phyloP scores from a whole-genome alignment of 176 grass and related monocot genomes.

The Areca catechu region DNA sequence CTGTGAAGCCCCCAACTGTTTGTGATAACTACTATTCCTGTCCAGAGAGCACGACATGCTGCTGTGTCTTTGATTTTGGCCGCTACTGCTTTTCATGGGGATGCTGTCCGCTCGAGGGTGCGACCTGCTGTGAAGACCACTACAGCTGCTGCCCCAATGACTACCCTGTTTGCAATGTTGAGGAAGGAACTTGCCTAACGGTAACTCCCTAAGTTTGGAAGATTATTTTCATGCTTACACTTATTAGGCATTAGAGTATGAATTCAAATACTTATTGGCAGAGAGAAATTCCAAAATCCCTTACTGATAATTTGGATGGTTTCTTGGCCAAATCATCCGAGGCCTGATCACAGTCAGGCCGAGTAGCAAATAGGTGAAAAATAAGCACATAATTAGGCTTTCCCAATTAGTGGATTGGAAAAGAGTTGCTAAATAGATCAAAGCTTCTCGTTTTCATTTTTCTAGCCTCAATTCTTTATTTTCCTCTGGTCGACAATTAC shows the following conservation, averaged over 20 bases:
- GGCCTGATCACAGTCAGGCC: too few relatives aligned
- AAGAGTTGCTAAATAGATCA: too few relatives aligned
- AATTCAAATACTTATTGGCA: background rate
- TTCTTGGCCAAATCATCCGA: too few relatives aligned
- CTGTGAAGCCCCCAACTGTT: constrained; percentile 17
- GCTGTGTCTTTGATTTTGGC: constrained; percentile 32
- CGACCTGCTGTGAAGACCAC: constrained; percentile 39
- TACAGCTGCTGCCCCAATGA: constrained; percentile 42
- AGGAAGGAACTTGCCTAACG: constrained; percentile 26
- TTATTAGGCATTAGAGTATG: background rate
- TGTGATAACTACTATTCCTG: constrained; percentile 31
- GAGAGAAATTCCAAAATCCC: background rate
- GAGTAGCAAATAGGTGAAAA: too few relatives aligned
- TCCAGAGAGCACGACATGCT: constrained; percentile 31
- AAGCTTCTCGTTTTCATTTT: too few relatives aligned
- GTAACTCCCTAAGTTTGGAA: constrained; percentile 8
- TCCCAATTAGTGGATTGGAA: too few relatives aligned
- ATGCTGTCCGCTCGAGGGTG: constrained; percentile 34
- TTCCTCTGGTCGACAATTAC: too few relatives aligned
- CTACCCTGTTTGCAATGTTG: constrained; percentile 39
- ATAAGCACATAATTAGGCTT: too few relatives aligned
- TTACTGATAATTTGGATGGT: too few relatives aligned
- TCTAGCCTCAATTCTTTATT: too few relatives aligned
- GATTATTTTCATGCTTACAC: background rate
- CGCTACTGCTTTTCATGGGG: constrained; percentile 30